phyloP scores from a whole-genome alignment of 2,329 filamentous ascomycete genomes.

The Phaeosphaeria sp. region DNA sequence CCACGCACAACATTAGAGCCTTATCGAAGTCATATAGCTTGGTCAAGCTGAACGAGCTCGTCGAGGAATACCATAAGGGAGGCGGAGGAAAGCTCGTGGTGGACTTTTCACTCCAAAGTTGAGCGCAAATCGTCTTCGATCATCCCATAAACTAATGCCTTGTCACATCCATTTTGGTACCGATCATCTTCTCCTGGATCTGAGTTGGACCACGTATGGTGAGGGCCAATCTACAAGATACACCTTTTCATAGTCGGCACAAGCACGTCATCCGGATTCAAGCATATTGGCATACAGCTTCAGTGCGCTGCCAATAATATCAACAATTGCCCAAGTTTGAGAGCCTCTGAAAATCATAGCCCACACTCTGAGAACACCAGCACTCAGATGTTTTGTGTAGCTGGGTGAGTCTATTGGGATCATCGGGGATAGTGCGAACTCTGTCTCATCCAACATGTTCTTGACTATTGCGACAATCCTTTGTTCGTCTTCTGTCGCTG shows the following conservation, averaged over 20 bases:
- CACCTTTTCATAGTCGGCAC: no score
- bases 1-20: conserved; percentile 44
- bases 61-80: conserved; percentile 53
- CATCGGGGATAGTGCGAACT: conserved; percentile 37
- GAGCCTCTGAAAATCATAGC: conserved; percentile 51
- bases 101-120: conserved; percentile 43
- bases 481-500: conserved; percentile 47
- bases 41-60: conserved; percentile 49
- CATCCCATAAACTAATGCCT: not conserved
- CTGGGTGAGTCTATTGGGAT: conserved; percentile 41
- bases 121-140: not conserved
- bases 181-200: not conserved
- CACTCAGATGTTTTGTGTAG: conserved; percentile 46
- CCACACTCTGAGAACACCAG: conserved; percentile 51
- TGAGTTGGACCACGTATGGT: not conserved
- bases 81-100: conserved; percentile 55
- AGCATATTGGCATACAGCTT: conserved; percentile 51
- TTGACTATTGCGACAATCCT: conserved; percentile 47
- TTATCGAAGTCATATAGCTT: conserved; percentile 46
- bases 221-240: no score
- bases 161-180: not conserved
- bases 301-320: conserved; percentile 50
- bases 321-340: conserved; percentile 53
- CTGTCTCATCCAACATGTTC: conserved; percentile 52
- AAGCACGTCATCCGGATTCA: conserved; percentile 40